Base-by-base conservation (phyloP, 116 monocot species). In the Phalaenopsis hybrid region DNA sequence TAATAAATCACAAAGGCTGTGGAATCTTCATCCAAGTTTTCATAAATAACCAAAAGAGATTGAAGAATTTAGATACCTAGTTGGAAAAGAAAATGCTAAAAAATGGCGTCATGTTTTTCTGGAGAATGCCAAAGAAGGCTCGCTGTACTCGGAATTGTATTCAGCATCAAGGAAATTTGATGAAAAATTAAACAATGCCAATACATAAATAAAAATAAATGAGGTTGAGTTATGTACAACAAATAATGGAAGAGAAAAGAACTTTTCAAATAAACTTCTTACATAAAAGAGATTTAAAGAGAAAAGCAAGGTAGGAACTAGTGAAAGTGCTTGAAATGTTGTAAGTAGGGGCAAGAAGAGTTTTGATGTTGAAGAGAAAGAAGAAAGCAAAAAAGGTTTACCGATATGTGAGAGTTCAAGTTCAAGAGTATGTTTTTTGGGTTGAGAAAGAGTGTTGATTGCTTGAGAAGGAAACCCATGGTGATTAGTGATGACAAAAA, bases 31-130 rank as follows among this genome's bases (percentile, higher is more conserved):
- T 25, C 81, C 49, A 61, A 79, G 61, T 50, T 28, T 21, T 17
- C 48, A 28, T 17, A 15, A 45, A 15, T 17, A 25, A 17, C 75
- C 83, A 50, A 79, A 85, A 57, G 88, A 85, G 46, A 85, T 87
- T 34, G 85, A 88, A n/a, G 90, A 84, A 41, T n/a, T 77, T 45
- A 82, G 50, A 33, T 86, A 85, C 15, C 81, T 87, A 77, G 31
- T 75, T 43, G 95, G 95, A 41, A 94, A 89, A 83, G 85, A 61
- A 58, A 98, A 93, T 81, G 77, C 92, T 44, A 92, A 98, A 57
- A 92, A 87, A 74, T 95, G 98, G 98, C 89, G 93, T 49, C 82
- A 92, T 34, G 74, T 88, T 18, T 81, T 93, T 70, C 75, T 93
- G 25, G 84, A 93, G 12, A 88, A 91, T 21, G 79, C 85, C 18